Conservation (phyloP, 768 basidiomycete species). For the Tubosaeta brunneosetosa region DNA sequence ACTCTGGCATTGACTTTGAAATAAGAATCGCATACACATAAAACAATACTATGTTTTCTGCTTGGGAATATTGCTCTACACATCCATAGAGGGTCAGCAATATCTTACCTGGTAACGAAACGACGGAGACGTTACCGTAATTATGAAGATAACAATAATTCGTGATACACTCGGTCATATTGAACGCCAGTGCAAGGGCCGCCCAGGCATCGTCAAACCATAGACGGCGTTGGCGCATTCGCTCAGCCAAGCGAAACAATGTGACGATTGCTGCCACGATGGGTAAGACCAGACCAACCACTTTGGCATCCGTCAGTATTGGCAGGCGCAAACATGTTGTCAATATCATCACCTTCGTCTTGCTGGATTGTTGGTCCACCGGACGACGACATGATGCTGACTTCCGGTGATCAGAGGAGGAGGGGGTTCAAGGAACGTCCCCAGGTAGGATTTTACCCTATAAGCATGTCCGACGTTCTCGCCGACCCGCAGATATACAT, state of each 20-base stretch:
- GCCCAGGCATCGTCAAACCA: constrained; percentile 4
- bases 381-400: not conserved
- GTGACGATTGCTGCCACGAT: constrained; percentile 1
- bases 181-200: not conserved
- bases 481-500: not conserved
- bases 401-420: not conserved
- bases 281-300: not conserved
- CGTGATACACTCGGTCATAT: not conserved
- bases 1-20: not conserved
- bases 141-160: constrained; percentile 1
- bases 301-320: constrained; percentile 1
- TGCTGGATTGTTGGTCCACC: not conserved
- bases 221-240: not conserved
- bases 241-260: not conserved
- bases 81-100: not conserved
- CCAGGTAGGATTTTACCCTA: not conserved
- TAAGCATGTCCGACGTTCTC: not conserved
- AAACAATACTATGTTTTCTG: not conserved
- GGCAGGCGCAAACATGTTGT: not conserved
- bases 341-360: not conserved
- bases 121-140: not conserved
- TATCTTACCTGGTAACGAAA: not conserved
- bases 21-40: not conserved
- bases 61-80: not conserved
- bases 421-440: not conserved